Evolutionary conservation across 2,329 filamentous ascomycete genomes (phyloP).

Genomic region (Cladosporium sp.): DNA sequence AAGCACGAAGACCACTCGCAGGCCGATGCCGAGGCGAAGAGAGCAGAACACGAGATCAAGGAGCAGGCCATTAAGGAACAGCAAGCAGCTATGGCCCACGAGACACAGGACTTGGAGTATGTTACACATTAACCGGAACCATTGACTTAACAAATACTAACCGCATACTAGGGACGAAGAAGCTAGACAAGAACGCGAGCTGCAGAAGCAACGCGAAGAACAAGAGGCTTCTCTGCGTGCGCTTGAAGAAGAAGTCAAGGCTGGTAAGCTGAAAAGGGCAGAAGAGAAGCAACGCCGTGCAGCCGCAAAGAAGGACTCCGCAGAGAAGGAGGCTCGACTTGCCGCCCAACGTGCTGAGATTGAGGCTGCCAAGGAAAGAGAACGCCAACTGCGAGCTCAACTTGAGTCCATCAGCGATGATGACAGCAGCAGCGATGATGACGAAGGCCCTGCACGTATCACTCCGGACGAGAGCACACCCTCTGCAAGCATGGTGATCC

Average conservation of each 20-base stretch:
- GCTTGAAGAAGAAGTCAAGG: constrained; percentile 89
- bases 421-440: constrained; percentile 70
- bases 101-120: constrained; percentile 80
- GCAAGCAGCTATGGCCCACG: constrained; percentile 73
- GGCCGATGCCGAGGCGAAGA: constrained; percentile 59
- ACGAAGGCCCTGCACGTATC: constrained; percentile 77
- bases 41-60: constrained; percentile 57
- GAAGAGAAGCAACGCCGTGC: constrained; percentile 94
- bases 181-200: constrained; percentile 74
- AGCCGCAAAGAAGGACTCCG: constrained; percentile 80
- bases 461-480: constrained; percentile 63
- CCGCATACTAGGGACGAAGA: constrained; percentile 76
- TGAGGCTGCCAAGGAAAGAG: constrained; percentile 85
- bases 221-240: constrained; percentile 81
- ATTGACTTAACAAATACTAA: no score
- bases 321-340: constrained; percentile 83
- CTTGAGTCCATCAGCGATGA: constrained; percentile 77
- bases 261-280: constrained; percentile 92
- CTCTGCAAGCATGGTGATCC: constrained; percentile 58
- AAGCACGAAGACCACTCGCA: constrained; percentile 54
- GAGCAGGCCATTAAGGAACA: constrained; percentile 65
- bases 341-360: constrained; percentile 87
- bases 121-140: no score
- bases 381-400: constrained; percentile 85
- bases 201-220: constrained; percentile 76